Percentiles rank a stretch among this genome's conserved stretches.
phyloP scores from a whole-genome alignment of 2,329 filamentous ascomycete genomes.

The Rasamsonia emersonii region DNA sequence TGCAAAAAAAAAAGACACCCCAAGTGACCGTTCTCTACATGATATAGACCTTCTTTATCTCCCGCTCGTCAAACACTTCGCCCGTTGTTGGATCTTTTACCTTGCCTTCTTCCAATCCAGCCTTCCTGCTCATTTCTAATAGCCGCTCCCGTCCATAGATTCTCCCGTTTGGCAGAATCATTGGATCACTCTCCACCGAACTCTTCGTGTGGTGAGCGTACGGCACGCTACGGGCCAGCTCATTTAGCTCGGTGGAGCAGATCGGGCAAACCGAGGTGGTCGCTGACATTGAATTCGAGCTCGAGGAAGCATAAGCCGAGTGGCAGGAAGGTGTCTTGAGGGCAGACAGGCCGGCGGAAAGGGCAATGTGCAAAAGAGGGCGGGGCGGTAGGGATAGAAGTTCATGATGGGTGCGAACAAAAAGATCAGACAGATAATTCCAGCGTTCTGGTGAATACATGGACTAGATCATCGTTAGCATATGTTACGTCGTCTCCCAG shows the following conservation, averaged over 20 bases:
- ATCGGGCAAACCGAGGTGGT: slow-evolving; percentile 83
- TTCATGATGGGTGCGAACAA: slow-evolving; percentile 76
- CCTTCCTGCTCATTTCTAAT: slow-evolving; percentile 68
- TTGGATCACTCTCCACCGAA: slow-evolving; percentile 77
- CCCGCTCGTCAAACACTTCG: slow-evolving; percentile 52
- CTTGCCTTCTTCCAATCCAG: slow-evolving; percentile 56
- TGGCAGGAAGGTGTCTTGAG: slow-evolving; percentile 95
- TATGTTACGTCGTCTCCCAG: neutral
- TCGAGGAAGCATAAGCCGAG: slow-evolving; percentile 52
- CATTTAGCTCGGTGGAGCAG: slow-evolving; percentile 90
- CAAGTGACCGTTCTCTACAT: too few relatives aligned
- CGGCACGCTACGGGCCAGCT: slow-evolving; percentile 76
- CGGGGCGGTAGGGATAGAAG: slow-evolving; percentile 74
- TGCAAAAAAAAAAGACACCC: too few relatives aligned
- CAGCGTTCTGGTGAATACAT: slow-evolving; percentile 70
- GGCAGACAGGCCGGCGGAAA: slow-evolving; percentile 83
- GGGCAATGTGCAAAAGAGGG: slow-evolving; percentile 80
- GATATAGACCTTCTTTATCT: slow-evolving; percentile 84
- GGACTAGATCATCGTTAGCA: slow-evolving; percentile 37
- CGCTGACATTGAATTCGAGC: slow-evolving; percentile 44
- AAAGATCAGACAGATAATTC: slow-evolving; percentile 66
- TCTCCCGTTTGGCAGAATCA: slow-evolving; percentile 77
- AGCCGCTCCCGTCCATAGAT: slow-evolving; percentile 73
- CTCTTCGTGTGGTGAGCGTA: slow-evolving; percentile 95
- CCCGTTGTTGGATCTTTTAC: slow-evolving; percentile 74